phyloP scores from a whole-genome alignment of 306 rosid species.

The Cucurbita argyrosperma region DNA sequence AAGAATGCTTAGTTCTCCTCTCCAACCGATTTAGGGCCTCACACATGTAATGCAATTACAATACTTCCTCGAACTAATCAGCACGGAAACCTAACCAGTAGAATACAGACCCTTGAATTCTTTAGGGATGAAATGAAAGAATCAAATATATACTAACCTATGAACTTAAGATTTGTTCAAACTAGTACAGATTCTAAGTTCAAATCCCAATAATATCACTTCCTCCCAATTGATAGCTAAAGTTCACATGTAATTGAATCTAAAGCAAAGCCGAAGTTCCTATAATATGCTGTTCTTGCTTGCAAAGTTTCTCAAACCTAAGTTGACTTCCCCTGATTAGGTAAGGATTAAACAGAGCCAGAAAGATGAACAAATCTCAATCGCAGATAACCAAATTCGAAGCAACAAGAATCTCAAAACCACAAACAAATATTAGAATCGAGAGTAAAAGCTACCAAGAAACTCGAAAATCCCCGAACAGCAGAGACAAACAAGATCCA shows the following conservation, averaged over 20 bases:
- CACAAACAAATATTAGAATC: neutral
- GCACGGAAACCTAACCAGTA: neutral
- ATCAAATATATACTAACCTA: no score
- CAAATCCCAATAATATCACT: neutral
- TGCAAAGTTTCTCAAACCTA: neutral
- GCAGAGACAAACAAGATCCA: slow-evolving; percentile 1
- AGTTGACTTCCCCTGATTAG: neutral
- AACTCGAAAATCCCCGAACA: neutral
- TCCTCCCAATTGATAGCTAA: neutral
- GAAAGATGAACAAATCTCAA: neutral
- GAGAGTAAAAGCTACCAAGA: neutral
- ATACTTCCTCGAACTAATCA: neutral
- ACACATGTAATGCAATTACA: neutral
- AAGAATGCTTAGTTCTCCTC: no score
- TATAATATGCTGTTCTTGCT: neutral
- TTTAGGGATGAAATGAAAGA: neutral
- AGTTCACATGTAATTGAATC: neutral
- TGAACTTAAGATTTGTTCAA: no score
- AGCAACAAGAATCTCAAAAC: neutral
- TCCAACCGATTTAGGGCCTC: no score
- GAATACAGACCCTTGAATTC: neutral
- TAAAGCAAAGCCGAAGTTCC: neutral
- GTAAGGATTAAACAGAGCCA: neutral
- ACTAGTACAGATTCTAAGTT: neutral
- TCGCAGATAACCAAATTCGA: neutral